phyloP scores from a whole-genome alignment of 2,329 filamentous ascomycete species.

The Parafenestella ontariensis region DNA sequence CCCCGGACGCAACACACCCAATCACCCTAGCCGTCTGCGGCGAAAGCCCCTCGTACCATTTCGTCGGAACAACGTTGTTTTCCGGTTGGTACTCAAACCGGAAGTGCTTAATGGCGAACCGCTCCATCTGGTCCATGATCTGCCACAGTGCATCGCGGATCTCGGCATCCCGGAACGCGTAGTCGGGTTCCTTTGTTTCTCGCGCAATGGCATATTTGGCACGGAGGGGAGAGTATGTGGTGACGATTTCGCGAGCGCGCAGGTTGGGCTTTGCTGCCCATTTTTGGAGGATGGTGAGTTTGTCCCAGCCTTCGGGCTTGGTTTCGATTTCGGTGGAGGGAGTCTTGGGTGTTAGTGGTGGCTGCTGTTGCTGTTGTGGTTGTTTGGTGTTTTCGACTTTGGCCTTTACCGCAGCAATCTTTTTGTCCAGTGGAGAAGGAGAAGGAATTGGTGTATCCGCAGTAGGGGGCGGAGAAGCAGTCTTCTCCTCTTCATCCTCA shows the following conservation, averaged over 20 bases:
- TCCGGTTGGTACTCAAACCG: neutral
- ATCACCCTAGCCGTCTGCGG: conserved; percentile 32
- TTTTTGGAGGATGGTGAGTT: neutral
- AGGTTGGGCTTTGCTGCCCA: conserved; percentile 1
- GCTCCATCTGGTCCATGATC: conserved; percentile 24
- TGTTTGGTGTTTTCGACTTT: neutral
- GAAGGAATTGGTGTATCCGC: neutral
- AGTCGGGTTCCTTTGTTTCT: conserved; percentile 24
- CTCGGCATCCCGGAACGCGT: conserved; percentile 33
- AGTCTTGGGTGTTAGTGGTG: neutral
- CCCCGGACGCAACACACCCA: conserved; percentile 33
- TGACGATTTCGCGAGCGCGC: neutral
- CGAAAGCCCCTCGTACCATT: conserved; percentile 8
- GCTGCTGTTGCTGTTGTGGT: neutral
- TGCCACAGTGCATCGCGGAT: conserved; percentile 30
- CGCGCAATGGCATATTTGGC: neutral
- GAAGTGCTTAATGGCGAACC: conserved; percentile 20
- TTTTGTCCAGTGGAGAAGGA: no score
- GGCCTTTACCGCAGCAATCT: no score
- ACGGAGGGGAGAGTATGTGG: neutral
- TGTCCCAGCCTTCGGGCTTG: neutral
- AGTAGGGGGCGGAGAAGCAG: neutral
- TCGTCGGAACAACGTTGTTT: neutral
- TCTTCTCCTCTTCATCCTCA: neutral
- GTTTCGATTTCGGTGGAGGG: no score